phyloP scores from a whole-genome alignment of 176 grass and related monocot species.

The Rhynchospora tenuis region DNA sequence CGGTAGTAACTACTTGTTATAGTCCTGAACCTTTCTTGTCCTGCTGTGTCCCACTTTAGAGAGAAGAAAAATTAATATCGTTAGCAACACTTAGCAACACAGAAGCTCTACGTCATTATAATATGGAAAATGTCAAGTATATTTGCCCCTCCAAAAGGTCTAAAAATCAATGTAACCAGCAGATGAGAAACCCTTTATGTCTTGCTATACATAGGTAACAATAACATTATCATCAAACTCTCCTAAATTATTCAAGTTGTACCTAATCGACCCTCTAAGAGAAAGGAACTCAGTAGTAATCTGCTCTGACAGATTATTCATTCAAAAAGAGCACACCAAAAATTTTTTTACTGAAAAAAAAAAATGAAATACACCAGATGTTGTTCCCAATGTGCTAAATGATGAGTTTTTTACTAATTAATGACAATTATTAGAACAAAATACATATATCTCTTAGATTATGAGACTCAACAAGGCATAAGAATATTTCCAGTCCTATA shows the following conservation, averaged over 20 bases:
- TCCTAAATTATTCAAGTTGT: not conserved
- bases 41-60: conserved; percentile 81
- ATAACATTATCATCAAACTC: not conserved
- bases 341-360: not conserved
- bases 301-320: not conserved
- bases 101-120: not conserved
- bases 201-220: not conserved
- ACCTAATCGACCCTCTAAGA: not conserved
- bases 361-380: not conserved
- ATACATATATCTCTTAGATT: not conserved
- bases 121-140: not conserved
- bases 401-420: not conserved
- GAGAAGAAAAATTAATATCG: not conserved
- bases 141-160: not conserved
- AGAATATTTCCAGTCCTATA: not conserved
- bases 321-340: not conserved
- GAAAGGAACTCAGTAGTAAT: not conserved
- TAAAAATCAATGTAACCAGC: not conserved
- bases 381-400: not conserved
- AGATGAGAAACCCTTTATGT: not conserved
- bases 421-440: not conserved
- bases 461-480: not conserved
- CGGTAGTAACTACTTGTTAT: conserved; percentile 92
- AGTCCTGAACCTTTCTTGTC: conserved; percentile 88
- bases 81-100: not conserved